These are phyloP conservation scores for Coemansia javaensis DNA, from an alignment of 192 early-diverging fungal genomes.

Conservation along the genomic window DNA sequence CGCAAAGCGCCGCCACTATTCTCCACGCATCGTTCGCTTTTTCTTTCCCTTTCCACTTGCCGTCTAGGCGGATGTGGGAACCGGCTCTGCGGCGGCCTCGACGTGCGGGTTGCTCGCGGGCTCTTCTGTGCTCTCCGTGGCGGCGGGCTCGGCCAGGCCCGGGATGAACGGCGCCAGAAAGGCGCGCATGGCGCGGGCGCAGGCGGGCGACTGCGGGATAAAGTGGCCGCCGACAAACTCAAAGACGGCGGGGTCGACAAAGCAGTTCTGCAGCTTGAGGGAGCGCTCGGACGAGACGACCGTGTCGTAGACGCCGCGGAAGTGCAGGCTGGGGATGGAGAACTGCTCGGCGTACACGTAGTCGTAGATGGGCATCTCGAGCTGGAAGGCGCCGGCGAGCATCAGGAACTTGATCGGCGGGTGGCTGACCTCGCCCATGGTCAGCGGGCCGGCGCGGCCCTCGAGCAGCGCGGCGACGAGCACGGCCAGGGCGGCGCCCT, in stretches of 20 bases:
- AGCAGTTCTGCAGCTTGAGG: constrained; percentile 6
- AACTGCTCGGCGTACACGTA: constrained; percentile 13
- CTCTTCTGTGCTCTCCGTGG: neutral
- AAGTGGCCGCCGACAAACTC: constrained; percentile 49
- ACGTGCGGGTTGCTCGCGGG: too few species aligned
- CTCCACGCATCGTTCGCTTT: too few species aligned
- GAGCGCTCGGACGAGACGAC: constrained; percentile 24
- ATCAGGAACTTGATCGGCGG: constrained; percentile 38
- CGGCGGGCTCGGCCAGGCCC: constrained; percentile 5
- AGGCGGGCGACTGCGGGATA: constrained; percentile 38
- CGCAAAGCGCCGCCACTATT: too few species aligned
- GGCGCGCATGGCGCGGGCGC: constrained; percentile 15
- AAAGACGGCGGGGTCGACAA: constrained; percentile 23
- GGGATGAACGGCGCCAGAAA: constrained; percentile 35
- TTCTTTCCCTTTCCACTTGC: too few species aligned
- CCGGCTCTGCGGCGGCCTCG: neutral
- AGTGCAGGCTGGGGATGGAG: constrained; percentile 24
- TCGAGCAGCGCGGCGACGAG: constrained; percentile 25
- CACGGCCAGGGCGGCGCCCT: constrained; percentile 28
- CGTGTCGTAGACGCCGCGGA: constrained; percentile 36
- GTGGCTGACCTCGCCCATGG: constrained; percentile 21
- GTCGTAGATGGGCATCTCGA: constrained; percentile 23
- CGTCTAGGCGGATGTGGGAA: neutral
- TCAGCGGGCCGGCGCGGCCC: constrained; percentile 7
- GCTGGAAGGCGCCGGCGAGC: constrained; percentile 26